Evolutionary conservation across 2,329 filamentous ascomycete genomes (phyloP), one percentile per base, ranked within the genome.

Genomic region (Magnaporthales sp.): DNA sequence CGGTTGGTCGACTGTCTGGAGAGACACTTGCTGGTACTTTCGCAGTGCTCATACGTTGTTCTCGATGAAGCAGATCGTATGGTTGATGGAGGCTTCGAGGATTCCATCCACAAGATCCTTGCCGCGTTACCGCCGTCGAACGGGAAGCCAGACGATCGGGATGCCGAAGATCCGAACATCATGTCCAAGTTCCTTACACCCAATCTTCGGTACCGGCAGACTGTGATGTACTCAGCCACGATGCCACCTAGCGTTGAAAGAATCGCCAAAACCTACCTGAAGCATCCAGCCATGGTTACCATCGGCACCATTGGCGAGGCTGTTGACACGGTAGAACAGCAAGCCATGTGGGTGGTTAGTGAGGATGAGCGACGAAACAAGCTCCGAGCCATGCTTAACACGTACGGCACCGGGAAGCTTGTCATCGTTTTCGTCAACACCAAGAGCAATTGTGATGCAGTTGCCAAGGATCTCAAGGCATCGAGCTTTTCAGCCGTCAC

Each of bases 351-450:
- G 74, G 81, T 98, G 22, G 77, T 88, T 0, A 92, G 93, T 72
- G 95, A 99, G 81, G 95, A 99, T 77, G 95, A 94, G 77, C 89
- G 93, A 74, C 98, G 99, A 88, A 96, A 96, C 80, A 90, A 95
- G 2, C 88, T 99, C n/a, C 86, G 89, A 71, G 92, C 98, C 73
- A 95, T 99, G 68, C 87, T 99, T 54, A 82, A 85, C 63, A 93
- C 90, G 1, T 84, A 89, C 71, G 89, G 93, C 70, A 98, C 93
- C 78, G 83, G 86, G 8, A 87, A 94, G 9, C 95, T 95, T 19
- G 96, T 99, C 77, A 99, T 99, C 73, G 93, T 99, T 70, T 99
- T 99, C 77, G 95, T 99, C 86, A 99, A 99, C 79, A 97, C 98
- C 87, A 98, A 98, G 80, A 91, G 93, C 72, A 98, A 98, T 81